Conservation (phyloP, 495 filamentous ascomycete genomes). For the Aspergillus wentii region DNA sequence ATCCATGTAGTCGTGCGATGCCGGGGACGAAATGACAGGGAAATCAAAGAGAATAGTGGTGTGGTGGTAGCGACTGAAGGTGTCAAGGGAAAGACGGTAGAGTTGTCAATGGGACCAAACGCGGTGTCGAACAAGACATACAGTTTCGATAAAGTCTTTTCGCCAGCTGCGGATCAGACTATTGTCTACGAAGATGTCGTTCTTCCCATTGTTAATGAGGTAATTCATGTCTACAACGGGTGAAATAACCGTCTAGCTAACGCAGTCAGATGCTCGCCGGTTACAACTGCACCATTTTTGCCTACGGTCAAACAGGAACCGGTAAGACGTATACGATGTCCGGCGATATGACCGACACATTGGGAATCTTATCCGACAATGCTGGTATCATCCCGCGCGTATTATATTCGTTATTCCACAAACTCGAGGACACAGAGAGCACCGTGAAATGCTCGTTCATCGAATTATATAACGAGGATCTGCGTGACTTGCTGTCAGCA, state of each 20-base stretch:
- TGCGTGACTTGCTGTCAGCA: slow-evolving; percentile 76
- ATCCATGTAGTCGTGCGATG: slow-evolving; percentile 97
- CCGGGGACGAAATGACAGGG: slow-evolving; percentile 85
- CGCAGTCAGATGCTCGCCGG: slow-evolving; percentile 74
- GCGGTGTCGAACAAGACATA: slow-evolving; percentile 94
- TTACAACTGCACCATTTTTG: slow-evolving; percentile 99
- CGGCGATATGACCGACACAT: slow-evolving; percentile 85
- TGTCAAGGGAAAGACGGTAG: slow-evolving; percentile 73
- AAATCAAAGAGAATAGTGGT: slow-evolving; percentile 86
- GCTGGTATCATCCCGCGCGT: slow-evolving; percentile 93
- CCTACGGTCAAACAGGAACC: slow-evolving; percentile 95
- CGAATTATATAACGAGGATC: slow-evolving; percentile 95
- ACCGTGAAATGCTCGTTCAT: slow-evolving; percentile 98
- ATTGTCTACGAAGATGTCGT: slow-evolving; percentile 95
- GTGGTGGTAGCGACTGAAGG: slow-evolving; percentile 87
- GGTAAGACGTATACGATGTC: slow-evolving; percentile 99
- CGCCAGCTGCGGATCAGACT: slow-evolving; percentile 86
- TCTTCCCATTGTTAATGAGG: slow-evolving; percentile 85
- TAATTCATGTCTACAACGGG: slow-evolving; percentile 29
- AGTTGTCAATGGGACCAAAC: slow-evolving; percentile 88
- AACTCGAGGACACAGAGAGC: slow-evolving; percentile 79
- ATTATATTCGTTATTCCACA: slow-evolving; percentile 78
- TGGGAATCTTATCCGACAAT: slow-evolving; percentile 80
- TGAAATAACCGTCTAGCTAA: slow-evolving; percentile 7
- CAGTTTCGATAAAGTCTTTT: slow-evolving; percentile 95